Conservation (phyloP, 495 filamentous ascomycete species). For the Peziza echinospora region DNA sequence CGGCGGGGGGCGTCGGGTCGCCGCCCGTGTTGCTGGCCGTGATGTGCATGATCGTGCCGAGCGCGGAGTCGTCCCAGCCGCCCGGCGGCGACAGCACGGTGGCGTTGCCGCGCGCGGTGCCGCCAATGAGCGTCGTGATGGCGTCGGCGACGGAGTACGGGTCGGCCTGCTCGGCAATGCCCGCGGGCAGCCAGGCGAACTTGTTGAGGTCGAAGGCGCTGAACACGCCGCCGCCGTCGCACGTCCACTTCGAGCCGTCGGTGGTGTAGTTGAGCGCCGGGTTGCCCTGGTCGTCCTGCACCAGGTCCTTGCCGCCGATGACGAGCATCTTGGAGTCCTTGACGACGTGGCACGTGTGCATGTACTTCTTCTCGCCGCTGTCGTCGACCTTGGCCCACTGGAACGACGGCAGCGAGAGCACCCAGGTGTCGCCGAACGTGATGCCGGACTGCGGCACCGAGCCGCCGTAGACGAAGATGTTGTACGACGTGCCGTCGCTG, state of each 20-base stretch:
- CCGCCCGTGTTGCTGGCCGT: background rate
- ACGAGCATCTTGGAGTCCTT: background rate
- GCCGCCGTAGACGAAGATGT: conserved; percentile 13
- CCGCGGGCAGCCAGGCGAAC: background rate
- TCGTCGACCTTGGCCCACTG: background rate
- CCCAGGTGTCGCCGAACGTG: background rate
- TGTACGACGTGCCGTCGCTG: conserved; percentile 41
- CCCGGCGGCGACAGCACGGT: background rate
- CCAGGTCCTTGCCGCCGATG: background rate
- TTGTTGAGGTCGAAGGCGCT: background rate
- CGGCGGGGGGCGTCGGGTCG: background rate
- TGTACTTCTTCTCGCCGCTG: background rate
- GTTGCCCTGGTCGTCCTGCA: background rate
- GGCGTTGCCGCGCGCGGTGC: background rate
- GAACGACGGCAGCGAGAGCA: background rate
- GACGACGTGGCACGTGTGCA: background rate
- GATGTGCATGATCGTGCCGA: background rate
- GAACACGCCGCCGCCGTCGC: background rate
- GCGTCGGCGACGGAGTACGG: background rate
- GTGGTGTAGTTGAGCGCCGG: background rate
- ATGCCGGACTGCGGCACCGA: too few species aligned
- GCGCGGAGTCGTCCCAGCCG: background rate
- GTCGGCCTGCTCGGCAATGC: too few species aligned
- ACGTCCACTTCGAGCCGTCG: background rate
- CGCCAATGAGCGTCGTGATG: background rate